Evolutionary conservation across 225 moss, liverwort and hornwort genomes (phyloP).

Genomic region (Marchantia paleacea): DNA sequence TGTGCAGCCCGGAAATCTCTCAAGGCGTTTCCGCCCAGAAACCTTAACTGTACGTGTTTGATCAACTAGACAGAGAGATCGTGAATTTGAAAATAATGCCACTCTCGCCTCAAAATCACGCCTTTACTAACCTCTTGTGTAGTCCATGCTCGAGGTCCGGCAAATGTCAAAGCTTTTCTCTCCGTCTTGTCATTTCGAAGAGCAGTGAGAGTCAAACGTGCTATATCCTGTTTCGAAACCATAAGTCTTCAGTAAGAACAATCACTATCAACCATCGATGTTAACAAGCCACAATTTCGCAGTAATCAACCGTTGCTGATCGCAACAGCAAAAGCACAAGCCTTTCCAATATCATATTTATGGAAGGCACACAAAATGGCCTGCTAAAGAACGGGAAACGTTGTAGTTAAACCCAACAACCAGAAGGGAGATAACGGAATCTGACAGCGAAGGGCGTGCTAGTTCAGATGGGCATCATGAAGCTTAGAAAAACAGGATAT

Average conservation of each 20-base stretch:
- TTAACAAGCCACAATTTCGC: not conserved
- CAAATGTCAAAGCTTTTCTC: conserved; percentile 59
- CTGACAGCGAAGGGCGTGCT: not conserved
- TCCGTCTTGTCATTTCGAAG: conserved; percentile 70
- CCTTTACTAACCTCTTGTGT: conserved; percentile 69
- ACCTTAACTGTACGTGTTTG: too few relatives aligned
- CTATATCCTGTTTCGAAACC: conserved; percentile 56
- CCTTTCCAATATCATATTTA: not conserved
- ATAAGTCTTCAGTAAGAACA: not conserved
- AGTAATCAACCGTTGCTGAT: not conserved
- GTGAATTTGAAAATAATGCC: too few relatives aligned
- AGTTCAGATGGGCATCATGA: too few relatives aligned
- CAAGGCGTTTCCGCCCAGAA: not conserved
- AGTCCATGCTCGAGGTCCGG: conserved; percentile 95
- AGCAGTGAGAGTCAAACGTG: conserved; percentile 74
- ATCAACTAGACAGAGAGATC: too few relatives aligned
- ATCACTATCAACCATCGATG: not conserved
- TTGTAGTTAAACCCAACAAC: not conserved
- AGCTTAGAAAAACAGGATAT: not conserved
- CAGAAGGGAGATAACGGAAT: not conserved
- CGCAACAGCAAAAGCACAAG: not conserved
- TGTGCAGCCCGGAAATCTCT: not conserved
- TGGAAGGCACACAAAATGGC: not conserved
- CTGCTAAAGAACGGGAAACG: not conserved
- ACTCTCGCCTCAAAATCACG: not conserved